Percentiles rank a stretch among this genome's conserved stretches.
These are phyloP conservation scores for Zygoascus biomembranicola DNA, from an alignment of 805 yeast species.

Conservation along the genomic window DNA sequence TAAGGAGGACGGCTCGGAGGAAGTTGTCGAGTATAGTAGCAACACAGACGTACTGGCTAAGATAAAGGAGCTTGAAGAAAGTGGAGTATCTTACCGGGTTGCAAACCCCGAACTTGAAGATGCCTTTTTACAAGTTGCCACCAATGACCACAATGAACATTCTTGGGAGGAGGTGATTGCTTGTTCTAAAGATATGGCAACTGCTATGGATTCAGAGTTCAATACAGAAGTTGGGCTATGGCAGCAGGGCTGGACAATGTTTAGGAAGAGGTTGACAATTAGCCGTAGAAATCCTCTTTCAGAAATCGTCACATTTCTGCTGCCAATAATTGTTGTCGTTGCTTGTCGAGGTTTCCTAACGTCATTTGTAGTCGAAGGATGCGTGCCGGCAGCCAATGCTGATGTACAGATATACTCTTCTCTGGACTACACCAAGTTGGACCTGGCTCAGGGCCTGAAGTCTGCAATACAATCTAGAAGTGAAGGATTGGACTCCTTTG, in stretches of 20 bases:
- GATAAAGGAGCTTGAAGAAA: slow-evolving; percentile 18
- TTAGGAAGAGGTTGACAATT: slow-evolving; percentile 24
- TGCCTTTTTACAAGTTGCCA: slow-evolving; percentile 27
- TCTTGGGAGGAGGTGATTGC: slow-evolving; percentile 2
- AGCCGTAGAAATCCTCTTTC: slow-evolving; percentile 24
- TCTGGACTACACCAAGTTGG: slow-evolving; percentile 5
- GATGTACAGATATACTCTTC: slow-evolving; percentile 11
- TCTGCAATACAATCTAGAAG: neutral
- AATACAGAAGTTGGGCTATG: slow-evolving; percentile 12
- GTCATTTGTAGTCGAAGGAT: slow-evolving; percentile 15
- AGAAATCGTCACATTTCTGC: slow-evolving; percentile 20
- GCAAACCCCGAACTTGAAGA: slow-evolving; percentile 30
- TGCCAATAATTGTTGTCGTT: slow-evolving; percentile 27
- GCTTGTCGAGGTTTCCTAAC: slow-evolving; percentile 16
- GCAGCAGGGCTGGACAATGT: slow-evolving; percentile 24
- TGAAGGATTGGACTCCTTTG: slow-evolving; percentile 10
- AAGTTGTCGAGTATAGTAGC: slow-evolving; percentile 15
- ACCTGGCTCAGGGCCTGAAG: slow-evolving; percentile 14
- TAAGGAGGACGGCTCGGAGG: slow-evolving; percentile 23
- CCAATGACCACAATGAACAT: slow-evolving; percentile 17
- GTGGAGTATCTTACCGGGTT: slow-evolving; percentile 21
- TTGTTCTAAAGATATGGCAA: slow-evolving; percentile 4
- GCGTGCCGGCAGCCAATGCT: slow-evolving; percentile 10
- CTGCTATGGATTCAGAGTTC: slow-evolving; percentile 6
- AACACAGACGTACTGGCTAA: slow-evolving; percentile 21